Evolutionary conservation across 352 stramenopile species (phyloP).

Genomic region (Phytophthora tentaculata): DNA sequence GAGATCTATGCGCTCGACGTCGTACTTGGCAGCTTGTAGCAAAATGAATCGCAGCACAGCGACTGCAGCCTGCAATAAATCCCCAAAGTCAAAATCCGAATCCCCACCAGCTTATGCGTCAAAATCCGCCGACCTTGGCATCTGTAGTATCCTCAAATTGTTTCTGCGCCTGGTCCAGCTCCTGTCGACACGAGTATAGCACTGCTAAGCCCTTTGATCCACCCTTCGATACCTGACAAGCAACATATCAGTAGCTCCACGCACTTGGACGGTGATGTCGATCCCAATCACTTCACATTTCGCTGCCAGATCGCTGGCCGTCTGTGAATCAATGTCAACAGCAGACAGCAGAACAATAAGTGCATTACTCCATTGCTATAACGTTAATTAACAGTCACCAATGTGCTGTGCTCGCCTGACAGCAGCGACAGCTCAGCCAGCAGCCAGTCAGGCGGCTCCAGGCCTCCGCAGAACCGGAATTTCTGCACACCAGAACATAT

Average conservation of each 20-base stretch:
- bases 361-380: no score
- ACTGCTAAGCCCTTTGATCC: neutral
- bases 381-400: conserved; percentile 21
- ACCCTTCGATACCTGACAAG: neutral
- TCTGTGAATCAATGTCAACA: conserved; percentile 11
- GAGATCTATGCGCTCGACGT: conserved; percentile 42
- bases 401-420: conserved; percentile 25
- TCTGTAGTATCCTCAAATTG: conserved; percentile 26
- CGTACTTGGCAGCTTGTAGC: conserved; percentile 55
- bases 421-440: conserved; percentile 55
- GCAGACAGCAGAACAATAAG: neutral
- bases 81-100: neutral
- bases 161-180: conserved; percentile 19
- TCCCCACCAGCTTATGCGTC: neutral
- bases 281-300: conserved; percentile 37
- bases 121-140: conserved; percentile 25
- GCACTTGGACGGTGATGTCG: conserved; percentile 38
- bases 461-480: conserved; percentile 67
- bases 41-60: conserved; percentile 58
- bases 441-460: conserved; percentile 74
- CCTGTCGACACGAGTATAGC: conserved; percentile 16
- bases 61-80: conserved; percentile 26
- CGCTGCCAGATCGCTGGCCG: conserved; percentile 8
- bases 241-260: neutral
- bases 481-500: conserved; percentile 31